A percentile compares a stretch with the other conserved stretches of the same genome.
These are phyloP conservation scores for Aureobasidium sp. DNA, from an alignment of 2,329 filamentous ascomycete species.

Conservation along the genomic window DNA sequence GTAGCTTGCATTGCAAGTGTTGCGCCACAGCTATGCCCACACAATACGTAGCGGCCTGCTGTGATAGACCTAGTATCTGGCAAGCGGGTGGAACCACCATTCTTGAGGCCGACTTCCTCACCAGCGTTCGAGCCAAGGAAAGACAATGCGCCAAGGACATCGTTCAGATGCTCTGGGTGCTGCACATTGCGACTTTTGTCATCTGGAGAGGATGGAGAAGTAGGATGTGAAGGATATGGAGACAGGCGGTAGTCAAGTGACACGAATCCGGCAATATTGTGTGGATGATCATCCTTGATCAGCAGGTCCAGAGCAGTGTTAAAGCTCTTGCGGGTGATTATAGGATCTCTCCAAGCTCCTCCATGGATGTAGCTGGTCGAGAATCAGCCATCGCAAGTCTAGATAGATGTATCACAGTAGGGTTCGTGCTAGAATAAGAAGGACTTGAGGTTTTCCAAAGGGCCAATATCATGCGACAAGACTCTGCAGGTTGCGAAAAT, in stretches of 20 bases:
- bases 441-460: not conserved
- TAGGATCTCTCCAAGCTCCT: slow-evolving; percentile 42
- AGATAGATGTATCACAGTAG: not conserved
- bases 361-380: slow-evolving; percentile 37
- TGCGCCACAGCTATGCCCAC: slow-evolving; percentile 56
- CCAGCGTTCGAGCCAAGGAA: slow-evolving; percentile 33
- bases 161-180: slow-evolving; percentile 54
- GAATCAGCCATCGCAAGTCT: not conserved
- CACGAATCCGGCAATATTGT: slow-evolving; percentile 50
- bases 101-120: not conserved
- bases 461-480: not conserved
- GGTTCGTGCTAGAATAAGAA: not conserved
- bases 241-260: slow-evolving; percentile 58
- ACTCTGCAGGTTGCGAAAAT: not conserved
- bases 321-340: slow-evolving; percentile 29
- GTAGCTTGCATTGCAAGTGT: slow-evolving; percentile 51
- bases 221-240: slow-evolving; percentile 35
- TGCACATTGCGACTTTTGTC: slow-evolving; percentile 38
- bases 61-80: not conserved
- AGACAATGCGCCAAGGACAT: slow-evolving; percentile 44
- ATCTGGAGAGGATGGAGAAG: slow-evolving; percentile 38
- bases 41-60: slow-evolving; percentile 41
- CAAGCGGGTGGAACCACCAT: not conserved
- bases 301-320: slow-evolving; percentile 30
- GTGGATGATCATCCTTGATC: slow-evolving; percentile 16